These are phyloP conservation scores for Magnolia officinalis DNA, from an alignment of 164 flowering plant species.

Conservation along the genomic window DNA sequence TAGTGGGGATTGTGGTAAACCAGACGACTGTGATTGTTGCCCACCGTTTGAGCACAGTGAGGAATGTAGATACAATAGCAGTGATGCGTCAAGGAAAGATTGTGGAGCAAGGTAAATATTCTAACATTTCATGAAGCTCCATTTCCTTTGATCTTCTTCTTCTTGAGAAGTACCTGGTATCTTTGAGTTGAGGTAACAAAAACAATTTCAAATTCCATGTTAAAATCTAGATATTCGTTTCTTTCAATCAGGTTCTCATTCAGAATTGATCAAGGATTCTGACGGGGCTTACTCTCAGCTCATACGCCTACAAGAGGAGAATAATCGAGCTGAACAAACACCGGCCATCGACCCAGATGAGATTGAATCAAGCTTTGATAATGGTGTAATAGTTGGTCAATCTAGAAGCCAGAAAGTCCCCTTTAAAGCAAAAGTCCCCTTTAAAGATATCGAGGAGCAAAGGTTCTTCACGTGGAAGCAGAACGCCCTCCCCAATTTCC, in stretches of 20 bases:
- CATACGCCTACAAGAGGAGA: slow-evolving; percentile 17
- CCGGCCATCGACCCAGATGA: background rate
- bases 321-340: background rate
- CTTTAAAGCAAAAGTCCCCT: slow-evolving; percentile 17
- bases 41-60: slow-evolving; percentile 66
- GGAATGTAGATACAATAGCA: slow-evolving; percentile 57
- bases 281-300: slow-evolving; percentile 21
- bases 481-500: slow-evolving; percentile 18
- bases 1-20: slow-evolving; percentile 45
- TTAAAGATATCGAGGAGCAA: slow-evolving; percentile 31
- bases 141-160: no score
- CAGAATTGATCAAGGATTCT: slow-evolving; percentile 39
- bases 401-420: slow-evolving; percentile 28
- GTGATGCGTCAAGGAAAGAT: slow-evolving; percentile 64
- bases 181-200: background rate
- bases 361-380: background rate
- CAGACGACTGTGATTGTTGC: slow-evolving; percentile 73
- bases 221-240: background rate
- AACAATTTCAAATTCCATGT: background rate
- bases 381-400: slow-evolving; percentile 12
- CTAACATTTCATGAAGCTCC: background rate
- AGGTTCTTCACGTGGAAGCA: slow-evolving; percentile 27
- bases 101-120: slow-evolving; percentile 58
- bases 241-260: slow-evolving; percentile 63
- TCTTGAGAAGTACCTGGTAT: background rate